Conservation (phyloP, 352 stramenopile species). For the Thalassiosira ordinaria region DNA sequence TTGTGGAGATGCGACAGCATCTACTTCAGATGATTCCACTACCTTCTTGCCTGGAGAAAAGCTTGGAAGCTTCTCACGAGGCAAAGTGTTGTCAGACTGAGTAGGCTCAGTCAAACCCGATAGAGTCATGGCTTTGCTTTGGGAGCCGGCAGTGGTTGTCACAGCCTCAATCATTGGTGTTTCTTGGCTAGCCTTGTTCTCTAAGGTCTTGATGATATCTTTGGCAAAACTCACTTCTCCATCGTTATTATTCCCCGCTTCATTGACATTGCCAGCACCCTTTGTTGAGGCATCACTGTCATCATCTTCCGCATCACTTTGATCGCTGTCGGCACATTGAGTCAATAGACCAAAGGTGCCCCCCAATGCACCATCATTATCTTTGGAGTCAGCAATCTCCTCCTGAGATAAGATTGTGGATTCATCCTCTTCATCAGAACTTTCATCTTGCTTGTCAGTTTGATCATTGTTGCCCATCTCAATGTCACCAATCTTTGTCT, state of each 20-base stretch:
- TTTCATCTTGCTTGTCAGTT: constrained; percentile 4
- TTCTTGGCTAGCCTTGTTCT: neutral
- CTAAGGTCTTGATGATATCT: neutral
- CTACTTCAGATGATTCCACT: neutral
- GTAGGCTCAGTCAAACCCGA: constrained; percentile 43
- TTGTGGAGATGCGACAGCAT: too few species aligned
- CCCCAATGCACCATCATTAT: constrained; percentile 4
- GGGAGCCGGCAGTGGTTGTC: neutral
- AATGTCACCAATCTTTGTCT: too few species aligned
- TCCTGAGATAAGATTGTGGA: neutral
- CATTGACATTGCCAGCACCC: neutral
- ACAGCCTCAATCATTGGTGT: constrained; percentile 12
- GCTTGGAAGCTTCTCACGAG: constrained; percentile 16
- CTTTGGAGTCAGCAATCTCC: neutral
- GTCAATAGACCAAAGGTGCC: constrained; percentile 26
- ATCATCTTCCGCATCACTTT: constrained; percentile 13
- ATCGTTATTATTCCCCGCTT: neutral
- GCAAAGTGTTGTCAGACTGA: constrained; percentile 18
- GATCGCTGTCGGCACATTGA: constrained; percentile 14
- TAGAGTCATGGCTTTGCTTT: neutral
- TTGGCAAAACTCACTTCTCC: neutral
- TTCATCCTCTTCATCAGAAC: neutral
- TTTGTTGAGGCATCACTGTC: neutral
- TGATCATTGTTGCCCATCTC: too few species aligned
- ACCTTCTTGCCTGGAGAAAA: constrained; percentile 10